phyloP scores from a whole-genome alignment of 306 rosid species.

The Echinosophora koreensis region DNA sequence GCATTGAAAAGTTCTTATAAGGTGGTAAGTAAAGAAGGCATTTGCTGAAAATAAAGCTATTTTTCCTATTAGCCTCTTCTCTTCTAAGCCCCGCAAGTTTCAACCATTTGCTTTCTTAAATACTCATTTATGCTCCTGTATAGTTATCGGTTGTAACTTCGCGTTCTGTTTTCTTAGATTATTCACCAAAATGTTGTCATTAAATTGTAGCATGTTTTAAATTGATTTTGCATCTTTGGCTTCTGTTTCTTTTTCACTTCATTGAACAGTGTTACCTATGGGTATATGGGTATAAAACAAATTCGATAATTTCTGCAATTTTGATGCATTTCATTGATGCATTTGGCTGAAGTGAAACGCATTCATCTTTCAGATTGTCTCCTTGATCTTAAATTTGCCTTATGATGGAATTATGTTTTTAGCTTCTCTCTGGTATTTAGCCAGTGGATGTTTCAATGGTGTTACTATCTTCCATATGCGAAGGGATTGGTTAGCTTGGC shows the following conservation, averaged over 20 bases:
- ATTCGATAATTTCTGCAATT: neutral
- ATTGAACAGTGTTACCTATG: neutral
- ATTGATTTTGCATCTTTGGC: constrained; percentile 25
- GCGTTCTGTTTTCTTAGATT: constrained; percentile 30
- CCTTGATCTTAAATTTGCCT: neutral
- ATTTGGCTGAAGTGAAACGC: neutral
- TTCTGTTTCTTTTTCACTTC: constrained; percentile 6
- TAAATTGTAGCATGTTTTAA: constrained; percentile 10
- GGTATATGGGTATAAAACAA: constrained; percentile 18
- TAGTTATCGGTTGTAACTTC: constrained; percentile 55
- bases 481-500: neutral
- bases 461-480: neutral
- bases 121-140: constrained; percentile 55
- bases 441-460: neutral
- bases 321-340: neutral
- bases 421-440: constrained; percentile 5
- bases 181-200: constrained; percentile 31
- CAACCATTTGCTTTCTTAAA: constrained; percentile 52
- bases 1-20: constrained; percentile 87
- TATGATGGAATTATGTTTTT: neutral
- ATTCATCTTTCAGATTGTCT: constrained; percentile 1
- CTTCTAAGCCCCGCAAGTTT: constrained; percentile 44
- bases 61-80: constrained; percentile 49
- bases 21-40: constrained; percentile 47
- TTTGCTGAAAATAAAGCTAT: constrained; percentile 52